These are phyloP conservation scores for Lachnellula suecica DNA, from an alignment of 2,329 filamentous ascomycete species.

Conservation along the genomic window DNA sequence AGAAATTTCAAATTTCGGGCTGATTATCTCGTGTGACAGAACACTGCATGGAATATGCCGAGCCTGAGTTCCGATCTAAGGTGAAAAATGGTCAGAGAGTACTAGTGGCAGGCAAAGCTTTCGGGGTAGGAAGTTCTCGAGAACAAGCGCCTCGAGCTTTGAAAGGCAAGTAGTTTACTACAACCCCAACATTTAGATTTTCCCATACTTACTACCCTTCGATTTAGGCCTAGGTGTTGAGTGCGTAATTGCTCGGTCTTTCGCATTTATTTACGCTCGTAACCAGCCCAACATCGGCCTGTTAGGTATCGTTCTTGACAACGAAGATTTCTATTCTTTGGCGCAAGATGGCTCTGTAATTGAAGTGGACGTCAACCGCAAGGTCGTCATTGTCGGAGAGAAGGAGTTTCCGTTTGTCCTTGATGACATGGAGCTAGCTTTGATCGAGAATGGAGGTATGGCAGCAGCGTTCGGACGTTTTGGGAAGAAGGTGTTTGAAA, in stretches of 20 bases:
- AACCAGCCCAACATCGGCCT: slow-evolving; percentile 46
- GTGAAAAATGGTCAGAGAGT: slow-evolving; percentile 38
- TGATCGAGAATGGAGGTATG: slow-evolving; percentile 38
- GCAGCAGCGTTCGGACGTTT: slow-evolving; percentile 39
- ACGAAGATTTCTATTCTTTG: slow-evolving; percentile 39
- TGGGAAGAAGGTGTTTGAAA: slow-evolving; percentile 35
- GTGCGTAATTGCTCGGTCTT: slow-evolving; percentile 44
- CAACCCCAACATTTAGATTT: background rate
- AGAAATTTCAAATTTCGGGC: too few species aligned
- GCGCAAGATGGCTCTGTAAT: slow-evolving; percentile 37
- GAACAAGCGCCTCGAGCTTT: slow-evolving; percentile 43
- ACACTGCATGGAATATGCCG: slow-evolving; percentile 41
- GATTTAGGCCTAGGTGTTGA: slow-evolving; percentile 36
- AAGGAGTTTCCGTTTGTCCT: slow-evolving; percentile 35
- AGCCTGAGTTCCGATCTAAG: slow-evolving; percentile 39
- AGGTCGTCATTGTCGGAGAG: slow-evolving; percentile 24
- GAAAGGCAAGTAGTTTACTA: slow-evolving; percentile 19
- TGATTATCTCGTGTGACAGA: background rate
- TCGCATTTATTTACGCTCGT: slow-evolving; percentile 45
- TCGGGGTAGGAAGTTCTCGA: slow-evolving; percentile 46
- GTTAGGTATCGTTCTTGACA: slow-evolving; percentile 40
- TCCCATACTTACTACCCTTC: background rate
- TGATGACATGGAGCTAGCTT: slow-evolving; percentile 39
- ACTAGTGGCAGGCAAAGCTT: slow-evolving; percentile 45
- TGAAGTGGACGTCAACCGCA: slow-evolving; percentile 32